These are phyloP conservation scores for Chrysoporthe austroafricana DNA, from an alignment of 2,329 filamentous ascomycete genomes.

Conservation along the genomic window DNA sequence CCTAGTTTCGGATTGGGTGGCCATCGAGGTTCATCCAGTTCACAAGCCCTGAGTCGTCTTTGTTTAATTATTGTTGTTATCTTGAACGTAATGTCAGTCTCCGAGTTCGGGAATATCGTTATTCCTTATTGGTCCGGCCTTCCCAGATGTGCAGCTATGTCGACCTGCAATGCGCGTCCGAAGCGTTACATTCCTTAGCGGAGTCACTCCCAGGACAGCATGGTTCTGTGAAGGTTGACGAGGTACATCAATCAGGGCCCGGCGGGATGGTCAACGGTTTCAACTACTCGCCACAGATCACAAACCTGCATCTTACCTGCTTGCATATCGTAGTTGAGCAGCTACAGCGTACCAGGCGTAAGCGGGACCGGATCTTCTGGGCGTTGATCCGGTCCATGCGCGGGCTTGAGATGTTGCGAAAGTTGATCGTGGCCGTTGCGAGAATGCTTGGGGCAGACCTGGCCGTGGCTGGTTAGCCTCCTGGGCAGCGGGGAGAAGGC, in stretches of 20 bases:
- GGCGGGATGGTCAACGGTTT: neutral
- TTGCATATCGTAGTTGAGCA: neutral
- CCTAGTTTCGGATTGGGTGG: neutral
- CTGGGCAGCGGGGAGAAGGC: no score
- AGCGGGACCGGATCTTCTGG: neutral
- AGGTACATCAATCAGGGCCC: neutral
- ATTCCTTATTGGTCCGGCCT: neutral
- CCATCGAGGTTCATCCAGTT: neutral
- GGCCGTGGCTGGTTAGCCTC: neutral
- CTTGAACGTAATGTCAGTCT: neutral
- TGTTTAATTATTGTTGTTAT: neutral
- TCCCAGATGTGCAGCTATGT: neutral
- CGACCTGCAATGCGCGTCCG: neutral
- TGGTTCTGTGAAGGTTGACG: neutral
- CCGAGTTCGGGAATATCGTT: neutral
- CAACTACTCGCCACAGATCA: neutral
- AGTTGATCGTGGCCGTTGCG: neutral
- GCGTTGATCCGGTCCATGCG: neutral
- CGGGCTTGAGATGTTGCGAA: neutral
- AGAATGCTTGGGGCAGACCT: neutral
- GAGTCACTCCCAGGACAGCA: neutral
- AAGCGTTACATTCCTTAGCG: neutral
- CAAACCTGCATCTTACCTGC: neutral
- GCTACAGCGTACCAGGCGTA: neutral
- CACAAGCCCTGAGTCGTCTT: neutral